phyloP scores from a whole-genome alignment of 2,329 filamentous ascomycete genomes.

The Botrytis cinerea region DNA sequence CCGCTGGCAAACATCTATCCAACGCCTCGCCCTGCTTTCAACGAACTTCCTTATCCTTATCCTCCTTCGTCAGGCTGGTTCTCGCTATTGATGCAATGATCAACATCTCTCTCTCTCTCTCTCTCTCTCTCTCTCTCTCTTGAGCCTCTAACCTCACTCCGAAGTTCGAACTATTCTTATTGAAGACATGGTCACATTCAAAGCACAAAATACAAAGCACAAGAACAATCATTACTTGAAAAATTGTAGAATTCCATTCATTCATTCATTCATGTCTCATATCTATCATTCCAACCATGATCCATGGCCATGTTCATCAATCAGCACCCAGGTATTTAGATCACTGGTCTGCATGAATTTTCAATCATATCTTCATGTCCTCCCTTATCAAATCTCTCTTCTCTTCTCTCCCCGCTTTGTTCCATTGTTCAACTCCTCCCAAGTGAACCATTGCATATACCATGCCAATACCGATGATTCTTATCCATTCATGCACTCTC shows the following conservation, averaged over 20 bases:
- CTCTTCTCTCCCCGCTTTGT: neutral
- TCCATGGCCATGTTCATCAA: neutral
- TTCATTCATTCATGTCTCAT: slow-evolving; percentile 20
- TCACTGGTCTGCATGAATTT: slow-evolving; percentile 9
- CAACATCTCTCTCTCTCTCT: no score
- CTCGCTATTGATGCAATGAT: neutral
- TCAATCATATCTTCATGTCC: neutral
- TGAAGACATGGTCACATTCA: neutral
- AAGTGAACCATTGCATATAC: slow-evolving; percentile 6
- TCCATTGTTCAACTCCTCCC: slow-evolving; percentile 8
- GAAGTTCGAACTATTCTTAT: neutral
- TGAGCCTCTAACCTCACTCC: neutral
- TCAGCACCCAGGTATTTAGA: slow-evolving; percentile 4
- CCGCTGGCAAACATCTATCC: neutral
- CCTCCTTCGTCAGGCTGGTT: no score
- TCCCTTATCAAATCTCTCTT: neutral
- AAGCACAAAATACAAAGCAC: neutral
- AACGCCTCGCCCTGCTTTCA: neutral
- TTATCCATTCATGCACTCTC: neutral
- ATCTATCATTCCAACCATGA: slow-evolving; percentile 10
- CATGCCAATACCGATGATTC: neutral
- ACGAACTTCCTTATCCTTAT: neutral
- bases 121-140: no score
- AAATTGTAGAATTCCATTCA: slow-evolving; percentile 16
- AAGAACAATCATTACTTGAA: neutral